A percentile compares a stretch with the other conserved stretches of the same genome.
Evolutionary conservation across 345 rosid genomes (phyloP).

Genomic region (Ceriops decandra): DNA sequence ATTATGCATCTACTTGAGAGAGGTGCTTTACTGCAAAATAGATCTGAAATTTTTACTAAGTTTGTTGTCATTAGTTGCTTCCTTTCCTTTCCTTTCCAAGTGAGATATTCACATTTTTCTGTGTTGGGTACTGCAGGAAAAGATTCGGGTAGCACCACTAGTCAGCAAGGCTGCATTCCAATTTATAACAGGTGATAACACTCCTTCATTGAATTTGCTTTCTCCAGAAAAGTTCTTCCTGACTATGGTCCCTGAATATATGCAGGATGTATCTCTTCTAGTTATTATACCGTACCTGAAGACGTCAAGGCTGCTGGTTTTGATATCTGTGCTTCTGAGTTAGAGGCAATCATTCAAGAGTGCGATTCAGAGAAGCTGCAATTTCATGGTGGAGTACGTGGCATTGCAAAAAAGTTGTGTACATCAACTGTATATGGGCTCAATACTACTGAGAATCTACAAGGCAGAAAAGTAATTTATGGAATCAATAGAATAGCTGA

Average conservation of each 20-base stretch:
- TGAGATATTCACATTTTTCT: neutral
- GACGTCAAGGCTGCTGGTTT: slow-evolving; percentile 82
- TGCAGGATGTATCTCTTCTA: neutral
- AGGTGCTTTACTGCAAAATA: too few relatives aligned
- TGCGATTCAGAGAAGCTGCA: slow-evolving; percentile 67
- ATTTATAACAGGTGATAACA: slow-evolving; percentile 29
- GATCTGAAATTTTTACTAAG: neutral
- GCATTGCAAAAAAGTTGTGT: slow-evolving; percentile 58
- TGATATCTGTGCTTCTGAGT: slow-evolving; percentile 72
- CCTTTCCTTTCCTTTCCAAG: neutral
- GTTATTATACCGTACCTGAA: slow-evolving; percentile 64
- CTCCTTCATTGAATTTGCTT: neutral
- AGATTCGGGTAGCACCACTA: slow-evolving; percentile 64
- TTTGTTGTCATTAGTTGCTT: neutral
- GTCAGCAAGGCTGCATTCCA: slow-evolving; percentile 87
- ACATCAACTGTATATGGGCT: slow-evolving; percentile 60
- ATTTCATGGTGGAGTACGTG: slow-evolving; percentile 66
- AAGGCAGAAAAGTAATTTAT: slow-evolving; percentile 54
- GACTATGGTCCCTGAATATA: neutral
- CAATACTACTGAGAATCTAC: slow-evolving; percentile 24
- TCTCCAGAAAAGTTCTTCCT: neutral
- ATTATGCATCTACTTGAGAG: too few relatives aligned
- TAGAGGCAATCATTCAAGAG: slow-evolving; percentile 70
- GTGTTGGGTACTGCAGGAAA: slow-evolving; percentile 52
- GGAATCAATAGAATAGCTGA: slow-evolving; percentile 84